phyloP scores from a whole-genome alignment of 305 asterid genomes.

The Plantago coronopus region DNA sequence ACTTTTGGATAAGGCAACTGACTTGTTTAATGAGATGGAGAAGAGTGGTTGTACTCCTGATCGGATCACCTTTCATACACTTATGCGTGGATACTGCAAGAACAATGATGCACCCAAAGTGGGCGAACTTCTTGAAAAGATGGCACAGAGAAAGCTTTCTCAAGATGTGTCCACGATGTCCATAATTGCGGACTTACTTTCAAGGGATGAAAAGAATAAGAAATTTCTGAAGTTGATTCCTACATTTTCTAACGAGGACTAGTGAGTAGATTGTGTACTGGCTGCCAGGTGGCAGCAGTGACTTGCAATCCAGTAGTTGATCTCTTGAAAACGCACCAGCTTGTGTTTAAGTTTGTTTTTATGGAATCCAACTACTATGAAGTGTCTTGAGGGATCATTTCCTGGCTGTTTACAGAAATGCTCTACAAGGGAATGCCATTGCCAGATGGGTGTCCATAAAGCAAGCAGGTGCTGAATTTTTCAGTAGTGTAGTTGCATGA shows the following conservation, averaged over 20 bases:
- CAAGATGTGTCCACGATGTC: slow-evolving; percentile 50
- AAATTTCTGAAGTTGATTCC: slow-evolving; percentile 55
- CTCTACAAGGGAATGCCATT: not conserved
- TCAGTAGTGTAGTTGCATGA: too few species aligned
- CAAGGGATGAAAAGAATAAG: slow-evolving; percentile 46
- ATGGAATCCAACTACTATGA: too few species aligned
- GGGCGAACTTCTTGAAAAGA: slow-evolving; percentile 50
- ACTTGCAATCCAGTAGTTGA: slow-evolving; percentile 6
- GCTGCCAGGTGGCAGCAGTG: slow-evolving; percentile 3
- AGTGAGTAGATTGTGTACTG: not conserved
- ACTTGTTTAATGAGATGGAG: slow-evolving; percentile 38
- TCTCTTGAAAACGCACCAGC: not conserved
- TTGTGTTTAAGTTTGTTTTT: not conserved
- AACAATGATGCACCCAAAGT: slow-evolving; percentile 39
- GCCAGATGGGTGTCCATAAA: not conserved
- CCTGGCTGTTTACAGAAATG: too few species aligned
- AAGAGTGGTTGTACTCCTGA: slow-evolving; percentile 42
- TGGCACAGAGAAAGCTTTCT: slow-evolving; percentile 46
- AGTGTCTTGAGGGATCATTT: too few species aligned
- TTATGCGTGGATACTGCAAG: slow-evolving; percentile 58
- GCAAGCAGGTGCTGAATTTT: too few species aligned
- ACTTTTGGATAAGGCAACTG: slow-evolving; percentile 44
- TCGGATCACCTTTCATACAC: slow-evolving; percentile 45
- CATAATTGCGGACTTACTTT: slow-evolving; percentile 55
- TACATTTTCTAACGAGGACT: slow-evolving; percentile 36